These are phyloP conservation scores for Pholiota adiposa DNA, from an alignment of 1,284 basidiomycete genomes.

Conservation along the genomic window DNA sequence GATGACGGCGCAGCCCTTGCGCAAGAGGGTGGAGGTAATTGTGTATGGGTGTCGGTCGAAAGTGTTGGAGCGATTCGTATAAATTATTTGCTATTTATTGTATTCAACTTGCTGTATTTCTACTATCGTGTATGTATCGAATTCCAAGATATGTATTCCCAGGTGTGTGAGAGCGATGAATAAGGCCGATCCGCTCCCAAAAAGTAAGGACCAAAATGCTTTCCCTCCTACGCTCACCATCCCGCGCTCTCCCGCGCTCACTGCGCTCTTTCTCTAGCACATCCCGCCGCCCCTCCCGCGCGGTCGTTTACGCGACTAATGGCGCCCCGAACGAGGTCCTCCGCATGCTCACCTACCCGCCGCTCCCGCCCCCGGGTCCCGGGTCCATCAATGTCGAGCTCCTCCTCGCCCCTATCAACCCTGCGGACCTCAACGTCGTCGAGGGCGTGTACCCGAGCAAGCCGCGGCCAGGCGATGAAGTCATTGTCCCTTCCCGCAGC, in stretches of 20 bases:
- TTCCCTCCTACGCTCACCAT: conserved; percentile 13
- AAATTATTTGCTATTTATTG: conserved; percentile 7
- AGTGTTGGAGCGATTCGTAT: not conserved
- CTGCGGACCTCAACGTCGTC: conserved; percentile 80
- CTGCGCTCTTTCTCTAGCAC: conserved; percentile 26
- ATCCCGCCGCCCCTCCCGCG: conserved; percentile 47
- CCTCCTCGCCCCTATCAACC: conserved; percentile 81
- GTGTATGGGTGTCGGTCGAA: conserved; percentile 21
- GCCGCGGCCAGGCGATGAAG: conserved; percentile 47
- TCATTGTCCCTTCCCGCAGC: conserved; percentile 27
- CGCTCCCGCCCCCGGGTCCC: conserved; percentile 53
- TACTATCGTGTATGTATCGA: too few species aligned
- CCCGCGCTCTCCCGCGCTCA: conserved; percentile 13
- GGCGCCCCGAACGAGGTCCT: conserved; percentile 69
- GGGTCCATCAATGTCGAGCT: conserved; percentile 68
- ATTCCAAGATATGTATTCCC: not conserved
- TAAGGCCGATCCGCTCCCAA: too few species aligned
- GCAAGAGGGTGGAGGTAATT: conserved; percentile 12
- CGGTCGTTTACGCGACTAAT: conserved; percentile 62
- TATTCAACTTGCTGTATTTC: too few species aligned
- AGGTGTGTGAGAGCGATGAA: not conserved
- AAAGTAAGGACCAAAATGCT: conserved; percentile 8
- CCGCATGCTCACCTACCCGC: conserved; percentile 51
- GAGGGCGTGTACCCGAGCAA: conserved; percentile 82
- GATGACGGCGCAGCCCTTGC: not conserved